Base-by-base conservation (phyloP, 1,284 basidiomycete genomes). In the Marasmius fiardii region DNA sequence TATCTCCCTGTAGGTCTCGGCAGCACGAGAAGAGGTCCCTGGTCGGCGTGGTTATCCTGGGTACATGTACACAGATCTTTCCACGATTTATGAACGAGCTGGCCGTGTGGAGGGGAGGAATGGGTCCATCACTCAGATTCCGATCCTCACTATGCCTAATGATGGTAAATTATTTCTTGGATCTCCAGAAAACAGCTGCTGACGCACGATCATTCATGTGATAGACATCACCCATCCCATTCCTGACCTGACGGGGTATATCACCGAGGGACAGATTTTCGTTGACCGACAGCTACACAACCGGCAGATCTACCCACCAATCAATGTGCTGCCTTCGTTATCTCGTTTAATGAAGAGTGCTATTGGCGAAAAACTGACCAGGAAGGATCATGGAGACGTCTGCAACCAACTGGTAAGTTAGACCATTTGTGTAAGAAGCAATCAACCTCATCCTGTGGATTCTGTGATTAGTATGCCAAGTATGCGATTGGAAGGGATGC, bases 281-380 rank as follows among this genome's bases (percentile, higher is more conserved):
- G 92, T 99, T 68, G 97, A 99, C 80, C 90, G 96, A 64, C 90
- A 92, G 69, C 76, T 95, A 71, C 81, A 94, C 79, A 95, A 95
- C 77, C 82, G 92, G 67, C 96, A 98, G 75, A 96, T 99, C 72
- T 99, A 98, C 78, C 97, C 97, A 43, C 97, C 97, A 49, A 99
- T 99, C 83, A 99, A 99, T 77, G 97, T 99, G 60, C 82, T 99
- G 45, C 97, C 97, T 53, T 99, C 97, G 59, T 81, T 99, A 64
- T 98, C 96, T 65, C 94, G 97, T 75, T 78, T 99, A 69, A 99
- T 99, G 97, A 99, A 99, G 87, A 93, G 90, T 64, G 97, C 97
- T 63, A 98, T 99, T 71, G 97, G 97, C 61, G 96, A 98, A 73
- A 88, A 93, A 74, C 80, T 98, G 67, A 99, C 97, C 53, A 86